A percentile compares a stretch with the other conserved stretches of the same genome.
These are phyloP conservation scores for Vachellia pachyceras DNA, from an alignment of 306 rosid species.

Conservation along the genomic window DNA sequence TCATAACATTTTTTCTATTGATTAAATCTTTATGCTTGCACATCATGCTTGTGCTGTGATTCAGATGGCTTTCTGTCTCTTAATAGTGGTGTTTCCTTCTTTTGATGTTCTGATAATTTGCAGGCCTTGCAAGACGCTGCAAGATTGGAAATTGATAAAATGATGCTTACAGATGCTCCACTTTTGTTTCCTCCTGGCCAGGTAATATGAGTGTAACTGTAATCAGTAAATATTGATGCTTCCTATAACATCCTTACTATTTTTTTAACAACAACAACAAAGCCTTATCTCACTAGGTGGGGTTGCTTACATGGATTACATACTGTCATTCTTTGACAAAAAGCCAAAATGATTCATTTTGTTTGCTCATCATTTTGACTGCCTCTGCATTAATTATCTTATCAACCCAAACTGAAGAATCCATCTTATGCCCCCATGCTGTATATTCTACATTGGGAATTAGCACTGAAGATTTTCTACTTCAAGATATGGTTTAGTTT, in stretches of 20 bases:
- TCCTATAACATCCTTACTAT: neutral
- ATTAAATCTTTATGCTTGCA: slow-evolving; percentile 4
- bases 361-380: neutral
- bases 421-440: slow-evolving; percentile 9
- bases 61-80: slow-evolving; percentile 19
- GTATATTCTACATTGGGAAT: neutral
- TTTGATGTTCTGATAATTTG: slow-evolving; percentile 33
- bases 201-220: slow-evolving; percentile 52
- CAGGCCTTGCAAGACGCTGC: slow-evolving; percentile 67
- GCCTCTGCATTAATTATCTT: neutral
- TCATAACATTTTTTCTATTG: neutral
- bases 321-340: neutral
- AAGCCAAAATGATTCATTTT: neutral
- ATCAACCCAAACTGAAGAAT: neutral
- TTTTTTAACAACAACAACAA: neutral
- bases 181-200: slow-evolving; percentile 96
- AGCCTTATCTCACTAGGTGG: too few relatives aligned
- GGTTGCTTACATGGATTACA: too few relatives aligned
- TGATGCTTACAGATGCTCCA: slow-evolving; percentile 96
- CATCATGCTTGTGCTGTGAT: neutral
- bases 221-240: slow-evolving; percentile 13
- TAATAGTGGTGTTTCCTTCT: slow-evolving; percentile 24
- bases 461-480: slow-evolving; percentile 9
- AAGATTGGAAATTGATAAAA: slow-evolving; percentile 74
- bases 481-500: slow-evolving; percentile 13